Percentiles rank a stretch among this genome's conserved stretches.
phyloP scores from a whole-genome alignment of 345 rosid genomes.

The Hibiscus tridactylites region DNA sequence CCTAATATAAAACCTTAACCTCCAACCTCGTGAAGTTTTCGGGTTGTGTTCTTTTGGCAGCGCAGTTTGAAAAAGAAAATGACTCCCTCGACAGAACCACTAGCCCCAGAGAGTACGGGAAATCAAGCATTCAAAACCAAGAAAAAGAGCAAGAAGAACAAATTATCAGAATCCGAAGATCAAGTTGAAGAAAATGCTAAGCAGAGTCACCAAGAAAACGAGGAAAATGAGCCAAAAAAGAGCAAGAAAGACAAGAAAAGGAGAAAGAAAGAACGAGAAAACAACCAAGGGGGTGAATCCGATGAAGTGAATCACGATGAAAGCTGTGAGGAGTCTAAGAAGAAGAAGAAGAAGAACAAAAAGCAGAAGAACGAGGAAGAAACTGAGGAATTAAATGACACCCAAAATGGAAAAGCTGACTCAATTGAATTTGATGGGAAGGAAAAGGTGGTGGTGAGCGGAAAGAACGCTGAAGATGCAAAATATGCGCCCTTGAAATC shows the following conservation, averaged over 20 bases:
- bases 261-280: conserved; percentile 24
- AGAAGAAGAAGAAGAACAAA: conserved; percentile 24
- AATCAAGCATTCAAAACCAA: conserved; percentile 1
- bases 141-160: conserved; percentile 38
- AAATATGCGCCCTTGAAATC: conserved; percentile 52
- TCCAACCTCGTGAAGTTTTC: neutral
- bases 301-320: conserved; percentile 5
- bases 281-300: conserved; percentile 6
- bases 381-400: conserved; percentile 17
- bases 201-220: conserved; percentile 22
- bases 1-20: neutral
- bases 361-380: conserved; percentile 20
- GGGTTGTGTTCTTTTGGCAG: neutral
- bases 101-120: neutral
- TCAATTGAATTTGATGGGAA: conserved; percentile 1
- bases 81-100: neutral
- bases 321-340: conserved; percentile 15
- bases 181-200: conserved; percentile 21
- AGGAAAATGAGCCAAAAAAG: conserved; percentile 16
- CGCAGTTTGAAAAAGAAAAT: conserved; percentile 1
- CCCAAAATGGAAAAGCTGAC: conserved; percentile 10
- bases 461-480: conserved; percentile 46
- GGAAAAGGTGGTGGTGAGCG: conserved; percentile 49
- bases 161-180: conserved; percentile 12
- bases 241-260: conserved; percentile 38